Conservation (phyloP, 2,329 filamentous ascomycete genomes). For the Xylariales sp. region DNA sequence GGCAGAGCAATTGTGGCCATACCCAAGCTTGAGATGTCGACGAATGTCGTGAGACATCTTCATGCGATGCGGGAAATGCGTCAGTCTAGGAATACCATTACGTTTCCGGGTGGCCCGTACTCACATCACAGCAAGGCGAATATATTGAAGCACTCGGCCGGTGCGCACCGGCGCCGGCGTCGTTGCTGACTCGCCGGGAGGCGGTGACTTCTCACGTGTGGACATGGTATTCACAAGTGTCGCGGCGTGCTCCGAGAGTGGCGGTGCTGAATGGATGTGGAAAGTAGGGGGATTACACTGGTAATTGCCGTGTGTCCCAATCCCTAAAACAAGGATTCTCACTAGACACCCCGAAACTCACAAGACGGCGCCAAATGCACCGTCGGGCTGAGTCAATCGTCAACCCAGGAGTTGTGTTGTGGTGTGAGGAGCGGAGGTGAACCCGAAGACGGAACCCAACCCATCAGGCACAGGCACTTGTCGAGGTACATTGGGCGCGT, state of each 20-base stretch:
- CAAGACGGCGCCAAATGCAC: not conserved
- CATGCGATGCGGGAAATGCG: not conserved
- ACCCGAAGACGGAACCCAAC: not conserved
- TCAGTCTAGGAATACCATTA: not conserved
- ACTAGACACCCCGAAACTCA: not conserved
- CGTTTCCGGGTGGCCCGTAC: not conserved
- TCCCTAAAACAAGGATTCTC: not conserved
- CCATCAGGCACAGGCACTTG: not conserved
- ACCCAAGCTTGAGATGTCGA: constrained; percentile 14
- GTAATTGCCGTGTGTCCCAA: no score
- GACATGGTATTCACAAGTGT: not conserved
- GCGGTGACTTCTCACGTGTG: not conserved
- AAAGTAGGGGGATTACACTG: not conserved
- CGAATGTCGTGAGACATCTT: constrained; percentile 12
- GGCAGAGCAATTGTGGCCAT: constrained; percentile 17
- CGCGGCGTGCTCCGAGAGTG: not conserved
- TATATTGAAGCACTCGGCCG: not conserved
- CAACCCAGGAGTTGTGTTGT: not conserved
- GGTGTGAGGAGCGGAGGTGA: not conserved
- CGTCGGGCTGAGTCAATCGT: not conserved
- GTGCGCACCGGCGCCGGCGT: not conserved
- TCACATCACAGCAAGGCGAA: not conserved
- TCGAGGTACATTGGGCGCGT: not conserved
- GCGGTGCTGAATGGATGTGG: no score
- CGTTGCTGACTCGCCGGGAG: not conserved